Evolutionary conservation across 1,284 basidiomycete genomes (phyloP), one percentile per base, ranked within the genome.

Genomic region (Melampsora americana): DNA sequence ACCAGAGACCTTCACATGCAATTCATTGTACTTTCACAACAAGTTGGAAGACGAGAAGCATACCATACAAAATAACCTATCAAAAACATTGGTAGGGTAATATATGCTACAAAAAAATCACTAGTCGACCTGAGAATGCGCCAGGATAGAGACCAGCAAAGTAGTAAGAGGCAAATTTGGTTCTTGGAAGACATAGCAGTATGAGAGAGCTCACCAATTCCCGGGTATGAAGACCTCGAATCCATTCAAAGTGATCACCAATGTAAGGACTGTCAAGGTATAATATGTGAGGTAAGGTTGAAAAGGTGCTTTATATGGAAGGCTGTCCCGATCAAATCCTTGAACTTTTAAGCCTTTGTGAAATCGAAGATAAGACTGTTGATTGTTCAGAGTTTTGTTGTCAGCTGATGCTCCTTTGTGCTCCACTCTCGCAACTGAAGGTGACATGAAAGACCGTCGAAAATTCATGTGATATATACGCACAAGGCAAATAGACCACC

Each of bases 61-160:
- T 28, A 72, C 73, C 88, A 86, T 9, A 84, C 87, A 62, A 87
- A 7, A 83, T 91, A 94, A 61, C 93, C 81, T 77, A 92, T 78
- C n/a, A 90, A 90, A 87, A 93, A 93, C 68, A 90, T 79, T n/a
- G 83, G 83, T 64, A 93, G 83, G 44, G 92, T 90, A 56, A 95
- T 81, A 83, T 94, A 94, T 82, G 88, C 90, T 60, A 90, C 92
- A 66, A 93, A 61, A 62, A 80, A 81, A 59, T 59, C 77, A 70
- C 70, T 46, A 78, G 53, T 72, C 59, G 78, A 77, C 78, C 61
- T 66, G 30, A 5, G 30, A 6, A 46, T 32, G 28, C 5, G 66
- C 20, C 23, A 26, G 18, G 32, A 28, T 12, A n/a, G 20, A 16
- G 6, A 7, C 26, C 20, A 6, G 42, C n/a, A 50, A 46, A 26